These are phyloP conservation scores for Kregervanrija pseudodelftensis DNA, from an alignment of 805 yeast genomes.

Conservation along the genomic window DNA sequence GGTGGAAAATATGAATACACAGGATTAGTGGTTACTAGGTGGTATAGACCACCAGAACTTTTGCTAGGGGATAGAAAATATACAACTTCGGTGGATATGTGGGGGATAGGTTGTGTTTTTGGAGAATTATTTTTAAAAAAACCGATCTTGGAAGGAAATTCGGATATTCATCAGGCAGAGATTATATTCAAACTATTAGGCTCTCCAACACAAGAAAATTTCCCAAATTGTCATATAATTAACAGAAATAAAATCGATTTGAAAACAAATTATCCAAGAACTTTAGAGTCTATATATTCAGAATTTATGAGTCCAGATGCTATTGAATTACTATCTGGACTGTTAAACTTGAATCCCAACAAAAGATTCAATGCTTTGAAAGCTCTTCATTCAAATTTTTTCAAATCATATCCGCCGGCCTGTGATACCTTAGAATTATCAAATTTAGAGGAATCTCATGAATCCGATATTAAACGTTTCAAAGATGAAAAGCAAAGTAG, in stretches of 20 bases:
- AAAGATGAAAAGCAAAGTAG: constrained; percentile 30
- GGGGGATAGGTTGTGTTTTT: constrained; percentile 97
- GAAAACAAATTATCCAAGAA: constrained; percentile 27
- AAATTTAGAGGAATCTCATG: constrained; percentile 80
- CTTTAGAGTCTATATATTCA: constrained; percentile 45
- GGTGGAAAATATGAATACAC: constrained; percentile 50
- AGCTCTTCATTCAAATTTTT: constrained; percentile 67
- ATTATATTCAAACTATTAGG: constrained; percentile 78
- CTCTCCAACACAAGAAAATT: constrained; percentile 52
- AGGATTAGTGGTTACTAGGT: constrained; percentile 81
- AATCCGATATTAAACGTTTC: constrained; percentile 64
- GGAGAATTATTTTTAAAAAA: constrained; percentile 79
- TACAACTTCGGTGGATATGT: constrained; percentile 92
- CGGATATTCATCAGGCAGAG: constrained; percentile 85
- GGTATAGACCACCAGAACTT: constrained; percentile 97
- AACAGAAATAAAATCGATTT: constrained; percentile 44
- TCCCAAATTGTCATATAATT: constrained; percentile 55
- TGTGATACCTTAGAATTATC: constrained; percentile 48
- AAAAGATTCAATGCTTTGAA: constrained; percentile 71
- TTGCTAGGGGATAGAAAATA: constrained; percentile 78
- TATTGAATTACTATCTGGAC: constrained; percentile 47
- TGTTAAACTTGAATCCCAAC: constrained; percentile 65
- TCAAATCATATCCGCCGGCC: constrained; percentile 61
- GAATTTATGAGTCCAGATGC: constrained; percentile 32
- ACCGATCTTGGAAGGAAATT: constrained; percentile 79